Evolutionary conservation across 495 filamentous ascomycete genomes (phyloP).

Genomic region (Aspergillus avenaceus): DNA sequence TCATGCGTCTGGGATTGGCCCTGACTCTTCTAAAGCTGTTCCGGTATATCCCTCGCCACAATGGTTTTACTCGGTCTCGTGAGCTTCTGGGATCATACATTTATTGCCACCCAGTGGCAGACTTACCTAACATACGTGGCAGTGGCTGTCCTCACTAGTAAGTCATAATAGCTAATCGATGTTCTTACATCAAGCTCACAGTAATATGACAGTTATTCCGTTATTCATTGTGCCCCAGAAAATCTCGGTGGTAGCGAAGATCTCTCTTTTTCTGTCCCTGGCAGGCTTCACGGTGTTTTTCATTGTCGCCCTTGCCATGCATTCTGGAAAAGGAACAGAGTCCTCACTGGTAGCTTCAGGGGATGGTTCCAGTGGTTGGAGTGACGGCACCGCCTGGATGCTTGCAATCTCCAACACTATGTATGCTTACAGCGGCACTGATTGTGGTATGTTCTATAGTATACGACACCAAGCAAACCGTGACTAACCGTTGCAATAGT

Average conservation of each 20-base stretch:
- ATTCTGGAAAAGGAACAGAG: slow-evolving; percentile 9
- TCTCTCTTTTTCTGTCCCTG: slow-evolving; percentile 17
- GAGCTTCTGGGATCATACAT: slow-evolving; percentile 18
- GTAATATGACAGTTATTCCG: slow-evolving; percentile 14
- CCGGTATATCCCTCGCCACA: slow-evolving; percentile 17
- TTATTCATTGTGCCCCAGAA: slow-evolving; percentile 16
- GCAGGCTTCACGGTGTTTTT: slow-evolving; percentile 19
- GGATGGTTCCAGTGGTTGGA: slow-evolving; percentile 27
- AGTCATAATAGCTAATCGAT: background rate
- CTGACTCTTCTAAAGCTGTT: slow-evolving; percentile 10
- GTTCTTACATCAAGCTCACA: background rate
- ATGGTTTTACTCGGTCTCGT: slow-evolving; percentile 18
- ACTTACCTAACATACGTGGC: slow-evolving; percentile 24
- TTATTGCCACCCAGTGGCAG: slow-evolving; percentile 22
- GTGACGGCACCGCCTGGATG: slow-evolving; percentile 32
- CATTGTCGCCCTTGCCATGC: slow-evolving; percentile 19
- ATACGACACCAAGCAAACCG: no score
- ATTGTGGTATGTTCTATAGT: slow-evolving; percentile 25
- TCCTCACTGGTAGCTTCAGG: slow-evolving; percentile 15
- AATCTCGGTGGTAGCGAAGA: slow-evolving; percentile 14
- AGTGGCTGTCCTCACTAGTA: slow-evolving; percentile 7
- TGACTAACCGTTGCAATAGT: background rate
- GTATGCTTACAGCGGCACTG: slow-evolving; percentile 26
- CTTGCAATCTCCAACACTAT: slow-evolving; percentile 31
- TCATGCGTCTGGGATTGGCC: background rate